Evolutionary conservation across 768 basidiomycete genomes (phyloP), one percentile per base, ranked within the genome.

Genomic region (Leccinellum albellum): DNA sequence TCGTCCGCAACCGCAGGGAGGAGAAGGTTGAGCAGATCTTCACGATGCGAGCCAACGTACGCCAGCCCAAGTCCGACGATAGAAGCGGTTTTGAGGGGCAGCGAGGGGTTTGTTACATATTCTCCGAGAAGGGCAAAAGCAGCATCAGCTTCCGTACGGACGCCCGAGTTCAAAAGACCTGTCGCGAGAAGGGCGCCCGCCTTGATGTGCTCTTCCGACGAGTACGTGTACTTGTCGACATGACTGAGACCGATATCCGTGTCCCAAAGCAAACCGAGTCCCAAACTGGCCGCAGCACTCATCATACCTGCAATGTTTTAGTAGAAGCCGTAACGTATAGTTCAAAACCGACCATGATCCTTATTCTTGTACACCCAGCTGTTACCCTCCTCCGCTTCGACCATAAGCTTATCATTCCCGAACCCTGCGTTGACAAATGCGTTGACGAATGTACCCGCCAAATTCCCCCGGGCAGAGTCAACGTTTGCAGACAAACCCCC

Each of bases 291-390:
- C 26, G 95, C 87, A 23, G 97, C 97, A 58, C 90, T 92, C 82
- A 96, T 87, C 94, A 98, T 98, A 53, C 91, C 91, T 92, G 60
- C 1, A 28, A 26, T 20, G 32, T 33, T 26, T 70, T 4, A 62
- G 44, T 6, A 40, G 21, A 51, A 2, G n/a, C 15, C 31, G 59
- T 5, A 21, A 21, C 24, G 44, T 15, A 10, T 37, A 51, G 33
- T n/a, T 42, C 28, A 15, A 48, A 14, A 68, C 79, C 21, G 56
- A 87, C 95, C 97, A 61, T 97, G 93, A 53, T 98, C 96, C 76
- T 98, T 98, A 79, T 98, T 98, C 82, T 98, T 98, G 80, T 98
- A 99, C 56, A 99, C 93, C 94, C 94, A 99, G 65, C 93, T 95
- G 73, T 85, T 91, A 14, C 97, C 96, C 66, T 97, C 95, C 57